Evolutionary conservation across 2,329 filamentous ascomycete species (phyloP), one percentile per base, ranked within the genome.

Genomic region (Fusarium sublunatum): DNA sequence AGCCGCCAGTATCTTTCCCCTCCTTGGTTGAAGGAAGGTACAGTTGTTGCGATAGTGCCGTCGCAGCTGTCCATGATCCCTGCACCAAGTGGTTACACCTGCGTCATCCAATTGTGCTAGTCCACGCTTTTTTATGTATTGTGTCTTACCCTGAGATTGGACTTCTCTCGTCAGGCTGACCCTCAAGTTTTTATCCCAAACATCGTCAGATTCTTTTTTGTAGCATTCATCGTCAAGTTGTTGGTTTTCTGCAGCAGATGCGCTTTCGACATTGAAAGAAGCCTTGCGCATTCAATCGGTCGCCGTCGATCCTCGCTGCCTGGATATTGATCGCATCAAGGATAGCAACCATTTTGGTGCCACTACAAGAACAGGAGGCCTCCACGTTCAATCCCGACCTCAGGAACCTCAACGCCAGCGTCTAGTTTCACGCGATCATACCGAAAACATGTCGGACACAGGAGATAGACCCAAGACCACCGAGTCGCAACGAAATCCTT

Each of bases 401-500:
- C 31, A 41, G 43, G 25, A 39, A 29, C 31, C 35, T 10, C 28
- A 38, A 38, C 42, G 45, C 24, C 31, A 38, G 40, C 26, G 38
- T 12, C 28, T 36, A 29, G 29, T 28, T 40, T 24, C 26, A 47
- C 44, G 25, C 28, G 42, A 51, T 25, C 24, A 40, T 15, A 42
- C 13, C 12, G 29, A 43, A 52, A 60, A 52, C n/a, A 74, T 74
- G 72, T 38, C 70, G 39, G 52, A 62, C 38, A 32, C 49, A n/a
- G 61, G 47, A 47, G 61, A 67, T 36, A 67, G 67, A 31, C 67
- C 65, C 13, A 29, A 52, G 53, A 67, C 63, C 39, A 72, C 75
- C 39, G 74, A 76, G 56, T 72, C 64, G 48, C 65, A 73, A 51
- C 75, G 71, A 55, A 86, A 88, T 68, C 84, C 83, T 3, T 77